Conservation (phyloP, 202 grass and related monocot species). For the Carex sylvatica region DNA sequence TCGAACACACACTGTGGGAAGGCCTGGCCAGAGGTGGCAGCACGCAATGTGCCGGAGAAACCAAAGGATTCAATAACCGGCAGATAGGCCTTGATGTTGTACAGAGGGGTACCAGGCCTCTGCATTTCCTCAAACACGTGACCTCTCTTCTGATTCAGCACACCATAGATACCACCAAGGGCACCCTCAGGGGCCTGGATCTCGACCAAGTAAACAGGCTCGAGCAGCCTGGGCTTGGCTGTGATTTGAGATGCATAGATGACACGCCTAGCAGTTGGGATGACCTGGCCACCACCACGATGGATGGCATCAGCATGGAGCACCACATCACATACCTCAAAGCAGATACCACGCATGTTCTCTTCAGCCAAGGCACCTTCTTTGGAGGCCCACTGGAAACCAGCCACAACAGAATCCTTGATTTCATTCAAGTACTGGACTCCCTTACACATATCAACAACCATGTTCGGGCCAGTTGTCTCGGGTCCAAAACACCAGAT, state of each 20-base stretch:
- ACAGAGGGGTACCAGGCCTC: conserved; percentile 66
- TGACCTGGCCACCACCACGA: conserved; percentile 64
- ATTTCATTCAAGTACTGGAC: conserved; percentile 77
- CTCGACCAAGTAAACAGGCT: conserved; percentile 69
- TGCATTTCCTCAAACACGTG: conserved; percentile 78
- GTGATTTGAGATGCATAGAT: conserved; percentile 66
- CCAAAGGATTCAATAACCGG: conserved; percentile 59
- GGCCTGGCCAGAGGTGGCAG: conserved; percentile 53
- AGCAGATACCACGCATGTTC: conserved; percentile 71
- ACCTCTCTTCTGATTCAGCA: conserved; percentile 69
- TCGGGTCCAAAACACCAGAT: conserved; percentile 85
- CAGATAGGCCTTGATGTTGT: conserved; percentile 75
- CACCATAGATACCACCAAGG: conserved; percentile 72
- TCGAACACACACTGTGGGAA: conserved; percentile 62
- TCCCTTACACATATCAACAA: conserved; percentile 86
- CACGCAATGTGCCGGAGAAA: conserved; percentile 46
- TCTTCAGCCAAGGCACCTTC: conserved; percentile 71
- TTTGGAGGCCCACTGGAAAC: conserved; percentile 76
- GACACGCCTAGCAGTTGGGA: conserved; percentile 60
- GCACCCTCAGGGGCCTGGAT: conserved; percentile 70
- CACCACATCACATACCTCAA: conserved; percentile 64
- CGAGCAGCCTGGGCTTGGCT: conserved; percentile 58
- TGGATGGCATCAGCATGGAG: conserved; percentile 70
- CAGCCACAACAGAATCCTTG: conserved; percentile 73
- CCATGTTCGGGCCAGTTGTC: conserved; percentile 71